A percentile compares a stretch with the other conserved stretches of the same genome.
These are phyloP conservation scores for Pseudocercospora musae DNA, from an alignment of 2,329 filamentous ascomycete genomes.

Conservation along the genomic window DNA sequence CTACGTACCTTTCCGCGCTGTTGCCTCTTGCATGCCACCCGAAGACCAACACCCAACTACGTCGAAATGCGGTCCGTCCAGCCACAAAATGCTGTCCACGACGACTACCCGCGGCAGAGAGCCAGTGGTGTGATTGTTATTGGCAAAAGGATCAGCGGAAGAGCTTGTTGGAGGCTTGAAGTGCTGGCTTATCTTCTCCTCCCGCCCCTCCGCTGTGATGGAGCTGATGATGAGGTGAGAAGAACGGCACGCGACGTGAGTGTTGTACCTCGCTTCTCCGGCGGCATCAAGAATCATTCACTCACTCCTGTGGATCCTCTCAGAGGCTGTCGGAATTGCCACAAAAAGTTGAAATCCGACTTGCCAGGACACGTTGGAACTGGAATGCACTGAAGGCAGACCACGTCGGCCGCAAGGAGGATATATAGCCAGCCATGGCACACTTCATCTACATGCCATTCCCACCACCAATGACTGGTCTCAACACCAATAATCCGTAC, in stretches of 20 bases:
- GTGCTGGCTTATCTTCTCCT: neutral
- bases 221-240: neutral
- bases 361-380: neutral
- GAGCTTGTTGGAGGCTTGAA: neutral
- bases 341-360: neutral
- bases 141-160: neutral
- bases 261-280: neutral
- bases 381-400: neutral
- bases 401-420: neutral
- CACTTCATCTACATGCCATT: neutral
- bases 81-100: neutral
- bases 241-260: neutral
- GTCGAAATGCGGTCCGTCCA: constrained; percentile 1
- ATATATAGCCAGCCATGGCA: constrained; percentile 2
- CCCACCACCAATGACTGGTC: neutral
- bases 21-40: neutral
- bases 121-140: neutral
- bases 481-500: neutral
- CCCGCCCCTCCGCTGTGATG: neutral
- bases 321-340: neutral
- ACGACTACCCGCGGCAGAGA: neutral
- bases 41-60: neutral
- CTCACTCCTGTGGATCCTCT: constrained; percentile 17
- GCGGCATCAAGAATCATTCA: constrained; percentile 33
- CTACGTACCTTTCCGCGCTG: constrained; percentile 2